These are phyloP conservation scores for Brettanomyces bruxellensis DNA, from an alignment of 805 yeast species.

Conservation along the genomic window DNA sequence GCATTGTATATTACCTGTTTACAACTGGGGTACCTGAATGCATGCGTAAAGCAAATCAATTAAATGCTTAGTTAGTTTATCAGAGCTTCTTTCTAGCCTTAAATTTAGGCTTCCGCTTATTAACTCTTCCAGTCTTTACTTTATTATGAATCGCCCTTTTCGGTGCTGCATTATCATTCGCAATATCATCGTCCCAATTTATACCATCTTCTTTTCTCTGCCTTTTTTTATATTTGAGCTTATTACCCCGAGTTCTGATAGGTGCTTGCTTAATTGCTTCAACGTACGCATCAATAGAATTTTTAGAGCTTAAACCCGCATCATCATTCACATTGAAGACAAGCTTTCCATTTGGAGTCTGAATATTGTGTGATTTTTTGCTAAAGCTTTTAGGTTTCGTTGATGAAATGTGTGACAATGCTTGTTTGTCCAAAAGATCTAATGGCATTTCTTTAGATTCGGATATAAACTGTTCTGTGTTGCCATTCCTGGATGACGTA, in stretches of 20 bases:
- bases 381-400: constrained; percentile 63
- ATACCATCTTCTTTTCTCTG: constrained; percentile 44
- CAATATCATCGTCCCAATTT: constrained; percentile 32
- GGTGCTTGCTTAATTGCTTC: constrained; percentile 94
- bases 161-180: constrained; percentile 2
- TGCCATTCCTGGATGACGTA: constrained; percentile 10
- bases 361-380: constrained; percentile 36
- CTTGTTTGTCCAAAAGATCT: constrained; percentile 77
- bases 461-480: constrained; percentile 53
- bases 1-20: not conserved
- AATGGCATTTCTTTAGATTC: constrained; percentile 70
- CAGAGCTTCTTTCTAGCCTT: constrained; percentile 54
- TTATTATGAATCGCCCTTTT: constrained; percentile 1
- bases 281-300: constrained; percentile 83
- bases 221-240: constrained; percentile 63
- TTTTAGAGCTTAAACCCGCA: constrained; percentile 30
- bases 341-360: constrained; percentile 58
- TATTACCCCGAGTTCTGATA: constrained; percentile 86
- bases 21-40: too few species aligned
- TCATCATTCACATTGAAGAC: constrained; percentile 50
- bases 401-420: constrained; percentile 83
- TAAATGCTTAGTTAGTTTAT: not conserved
- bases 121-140: constrained; percentile 13
- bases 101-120: constrained; percentile 28
- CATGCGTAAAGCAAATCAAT: too few species aligned